These are phyloP conservation scores for Schizopora paradoxa DNA, from an alignment of 1,284 basidiomycete genomes.

Conservation along the genomic window DNA sequence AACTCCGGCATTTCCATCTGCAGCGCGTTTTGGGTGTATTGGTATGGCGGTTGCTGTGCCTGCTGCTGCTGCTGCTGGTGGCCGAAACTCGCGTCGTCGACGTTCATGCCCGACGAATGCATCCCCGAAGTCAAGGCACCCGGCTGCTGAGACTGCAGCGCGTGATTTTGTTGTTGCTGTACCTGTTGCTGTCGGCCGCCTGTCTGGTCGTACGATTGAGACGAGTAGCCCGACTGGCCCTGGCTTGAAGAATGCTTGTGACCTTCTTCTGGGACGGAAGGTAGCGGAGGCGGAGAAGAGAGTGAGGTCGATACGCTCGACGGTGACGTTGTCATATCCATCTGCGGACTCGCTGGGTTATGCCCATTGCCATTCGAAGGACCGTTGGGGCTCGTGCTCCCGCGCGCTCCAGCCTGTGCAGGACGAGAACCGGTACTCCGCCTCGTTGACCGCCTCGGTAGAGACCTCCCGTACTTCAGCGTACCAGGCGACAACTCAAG, in stretches of 20 bases:
- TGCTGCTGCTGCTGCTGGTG: too few species aligned
- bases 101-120: too few species aligned
- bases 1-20: conserved; percentile 35
- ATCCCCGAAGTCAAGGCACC: conserved; percentile 3
- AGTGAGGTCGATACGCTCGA: neutral
- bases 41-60: too few species aligned
- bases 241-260: neutral
- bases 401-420: too few species aligned
- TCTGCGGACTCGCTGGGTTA: too few species aligned
- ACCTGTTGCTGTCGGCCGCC: neutral
- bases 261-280: neutral
- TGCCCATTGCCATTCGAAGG: too few species aligned
- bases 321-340: neutral
- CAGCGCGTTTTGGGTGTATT: conserved; percentile 17
- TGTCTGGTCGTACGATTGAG: neutral
- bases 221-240: neutral
- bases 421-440: too few species aligned
- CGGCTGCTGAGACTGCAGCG: neutral
- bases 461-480: conserved; percentile 10
- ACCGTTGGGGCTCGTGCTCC: too few species aligned
- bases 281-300: conserved; percentile 1
- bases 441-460: conserved; percentile 11
- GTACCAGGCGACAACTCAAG: conserved; percentile 31
- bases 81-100: too few species aligned
- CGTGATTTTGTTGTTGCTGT: neutral